Evolutionary conservation across 306 rosid genomes (phyloP).

Genomic region (Fragaria vesca): DNA sequence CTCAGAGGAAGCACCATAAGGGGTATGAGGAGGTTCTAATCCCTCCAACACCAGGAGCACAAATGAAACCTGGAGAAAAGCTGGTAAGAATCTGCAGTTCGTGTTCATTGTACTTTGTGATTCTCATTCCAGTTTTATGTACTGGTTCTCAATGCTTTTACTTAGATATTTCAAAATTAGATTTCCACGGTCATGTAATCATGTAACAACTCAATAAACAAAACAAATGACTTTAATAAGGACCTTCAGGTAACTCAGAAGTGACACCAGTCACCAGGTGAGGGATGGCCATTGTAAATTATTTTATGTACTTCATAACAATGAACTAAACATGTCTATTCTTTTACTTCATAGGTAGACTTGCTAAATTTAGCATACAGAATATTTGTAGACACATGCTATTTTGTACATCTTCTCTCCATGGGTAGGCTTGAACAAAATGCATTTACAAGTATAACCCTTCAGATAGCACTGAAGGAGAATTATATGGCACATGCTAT

Average conservation of each 20-base stretch:
- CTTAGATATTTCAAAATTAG: background rate
- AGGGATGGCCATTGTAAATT: background rate
- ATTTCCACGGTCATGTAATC: background rate
- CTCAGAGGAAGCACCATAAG: slow-evolving; percentile 65
- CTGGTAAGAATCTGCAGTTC: slow-evolving; percentile 55
- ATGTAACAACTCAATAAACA: background rate
- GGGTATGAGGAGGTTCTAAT: slow-evolving; percentile 91
- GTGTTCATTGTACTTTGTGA: slow-evolving; percentile 25
- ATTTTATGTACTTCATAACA: background rate
- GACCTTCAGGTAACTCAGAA: background rate
- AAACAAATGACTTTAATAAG: background rate
- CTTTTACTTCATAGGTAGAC: background rate
- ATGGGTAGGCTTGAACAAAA: background rate
- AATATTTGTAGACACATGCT: background rate
- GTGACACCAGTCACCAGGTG: background rate
- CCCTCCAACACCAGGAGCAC: slow-evolving; percentile 81
- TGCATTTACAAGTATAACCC: background rate
- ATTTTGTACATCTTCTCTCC: slow-evolving; percentile 1
- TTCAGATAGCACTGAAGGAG: background rate
- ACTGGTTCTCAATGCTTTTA: background rate
- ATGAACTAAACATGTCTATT: background rate
- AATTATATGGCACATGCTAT: background rate
- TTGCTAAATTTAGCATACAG: background rate
- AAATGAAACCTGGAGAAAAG: slow-evolving; percentile 95
- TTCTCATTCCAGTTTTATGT: slow-evolving; percentile 15